Evolutionary conservation across 2,329 filamentous ascomycete genomes (phyloP), one percentile per base, ranked within the genome.

Genomic region (Metarhizium brunneum): DNA sequence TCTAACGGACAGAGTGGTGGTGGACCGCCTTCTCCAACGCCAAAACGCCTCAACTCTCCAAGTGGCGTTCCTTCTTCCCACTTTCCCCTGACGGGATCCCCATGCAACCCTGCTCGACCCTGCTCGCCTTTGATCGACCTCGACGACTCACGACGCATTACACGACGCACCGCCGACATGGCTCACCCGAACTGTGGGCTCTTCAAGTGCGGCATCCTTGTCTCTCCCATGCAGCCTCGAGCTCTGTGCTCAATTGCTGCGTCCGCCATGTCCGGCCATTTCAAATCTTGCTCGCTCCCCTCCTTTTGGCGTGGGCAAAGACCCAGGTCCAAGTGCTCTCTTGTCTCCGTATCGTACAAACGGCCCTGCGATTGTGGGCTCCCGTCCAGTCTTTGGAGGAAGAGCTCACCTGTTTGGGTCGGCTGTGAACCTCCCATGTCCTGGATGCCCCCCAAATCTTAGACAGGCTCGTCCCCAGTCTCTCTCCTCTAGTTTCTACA

Each of bases 161-260:
- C 14, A 14, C 38, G 38, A 8, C 45, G 10, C 45, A 48, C 20
- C 45, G 11, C 25, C 25, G 25, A n/a, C 10, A 29, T 48, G 45
- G 45, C 45, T 30, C 20, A 48, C 18, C n/a, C 45, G 13, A 48
- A 30, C 11, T 45, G 42, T 45, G 42, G 42, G n/a, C 42, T 45
- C 18, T 6, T 45, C 10, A 20, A 16, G 14, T 40, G 38, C 38
- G 14, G 18, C 7, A 48, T 38, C 49, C 49, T 29, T 50, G 49
- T 43, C 50, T 32, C 53, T 10, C 6, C 43, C 38, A 54, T 18
- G 16, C 53, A 54, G n/a, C 20, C 25, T 25, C 40, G 38, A 18
- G 36, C 47, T 52, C 54, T 47, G 40, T 55, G 54, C 54, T 56
- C 50, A 48, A 45, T 42, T 49, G 32, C n/a, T 38, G 49, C 54